Evolutionary conservation across 2,329 filamentous ascomycete species (phyloP).

Genomic region (Escovopsis sp.): DNA sequence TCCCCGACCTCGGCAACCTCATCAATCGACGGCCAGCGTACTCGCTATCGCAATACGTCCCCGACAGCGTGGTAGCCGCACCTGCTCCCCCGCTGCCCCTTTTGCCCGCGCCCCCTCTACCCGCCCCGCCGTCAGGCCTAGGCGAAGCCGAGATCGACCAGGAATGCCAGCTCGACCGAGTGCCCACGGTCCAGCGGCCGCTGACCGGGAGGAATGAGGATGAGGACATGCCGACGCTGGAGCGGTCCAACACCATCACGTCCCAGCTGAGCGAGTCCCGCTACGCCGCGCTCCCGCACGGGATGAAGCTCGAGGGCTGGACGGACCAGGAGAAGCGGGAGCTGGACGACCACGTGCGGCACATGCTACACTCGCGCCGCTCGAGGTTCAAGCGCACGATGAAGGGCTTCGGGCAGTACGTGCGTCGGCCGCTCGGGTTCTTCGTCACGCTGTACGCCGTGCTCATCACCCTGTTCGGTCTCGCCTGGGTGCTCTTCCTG

Average conservation of each 20-base stretch:
- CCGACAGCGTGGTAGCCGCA: neutral
- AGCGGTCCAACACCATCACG: slow-evolving; percentile 44
- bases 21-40: slow-evolving; percentile 71
- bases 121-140: neutral
- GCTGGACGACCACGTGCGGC: slow-evolving; percentile 73
- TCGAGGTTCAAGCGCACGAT: slow-evolving; percentile 66
- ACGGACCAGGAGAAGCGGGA: slow-evolving; percentile 56
- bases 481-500: slow-evolving; percentile 81
- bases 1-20: slow-evolving; percentile 63
- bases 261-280: slow-evolving; percentile 54
- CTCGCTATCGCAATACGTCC: slow-evolving; percentile 41
- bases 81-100: too few relatives aligned
- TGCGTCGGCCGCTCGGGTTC: slow-evolving; percentile 62
- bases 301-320: slow-evolving; percentile 60
- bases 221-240: slow-evolving; percentile 13
- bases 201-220: slow-evolving; percentile 7
- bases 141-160: neutral
- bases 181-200: slow-evolving; percentile 5
- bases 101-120: too few relatives aligned
- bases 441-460: slow-evolving; percentile 72
- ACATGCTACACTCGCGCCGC: slow-evolving; percentile 71
- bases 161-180: slow-evolving; percentile 10
- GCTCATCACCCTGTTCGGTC: slow-evolving; percentile 69
- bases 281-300: slow-evolving; percentile 68
- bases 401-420: slow-evolving; percentile 70